Evolutionary conservation across 768 basidiomycete species (phyloP).

Genomic region (Sarcodon sp.): DNA sequence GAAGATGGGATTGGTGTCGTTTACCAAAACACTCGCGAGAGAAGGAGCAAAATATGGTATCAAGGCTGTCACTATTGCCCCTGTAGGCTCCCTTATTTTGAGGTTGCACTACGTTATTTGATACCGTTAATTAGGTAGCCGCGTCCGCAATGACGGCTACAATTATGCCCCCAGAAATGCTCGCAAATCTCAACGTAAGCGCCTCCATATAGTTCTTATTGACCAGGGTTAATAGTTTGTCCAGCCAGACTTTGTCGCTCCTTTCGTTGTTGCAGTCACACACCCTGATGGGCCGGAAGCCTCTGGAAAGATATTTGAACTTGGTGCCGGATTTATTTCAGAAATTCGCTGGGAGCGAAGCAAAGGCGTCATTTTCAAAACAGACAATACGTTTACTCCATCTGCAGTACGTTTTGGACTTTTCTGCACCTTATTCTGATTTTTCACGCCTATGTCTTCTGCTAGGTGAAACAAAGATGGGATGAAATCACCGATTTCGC

Average conservation of each 20-base stretch:
- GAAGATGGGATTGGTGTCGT: slow-evolving; percentile 90
- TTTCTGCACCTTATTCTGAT: not conserved
- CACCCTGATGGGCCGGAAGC: slow-evolving; percentile 77
- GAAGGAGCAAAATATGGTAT: slow-evolving; percentile 93
- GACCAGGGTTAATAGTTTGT: slow-evolving; percentile 1
- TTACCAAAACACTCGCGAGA: slow-evolving; percentile 84
- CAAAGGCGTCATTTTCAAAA: slow-evolving; percentile 78
- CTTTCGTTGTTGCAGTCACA: slow-evolving; percentile 79
- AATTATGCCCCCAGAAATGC: slow-evolving; percentile 87
- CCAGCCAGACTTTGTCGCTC: slow-evolving; percentile 86
- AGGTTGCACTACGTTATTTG: not conserved
- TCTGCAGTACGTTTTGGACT: slow-evolving; percentile 52
- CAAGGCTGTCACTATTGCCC: slow-evolving; percentile 77
- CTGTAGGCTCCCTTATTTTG: slow-evolving; percentile 34
- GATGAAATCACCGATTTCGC: slow-evolving; percentile 69
- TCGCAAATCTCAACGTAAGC: slow-evolving; percentile 67
- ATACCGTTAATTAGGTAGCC: slow-evolving; percentile 47
- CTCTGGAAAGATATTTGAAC: slow-evolving; percentile 77
- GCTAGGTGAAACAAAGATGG: slow-evolving; percentile 77
- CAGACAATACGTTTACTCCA: slow-evolving; percentile 84
- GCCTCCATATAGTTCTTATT: not conserved
- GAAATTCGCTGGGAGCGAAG: slow-evolving; percentile 92
- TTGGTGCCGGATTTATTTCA: slow-evolving; percentile 86
- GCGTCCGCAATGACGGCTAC: slow-evolving; percentile 95
- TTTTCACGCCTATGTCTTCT: not conserved